A percentile compares a stretch with the other conserved stretches of the same genome.
These are phyloP conservation scores for Solanum lignicaule DNA, from an alignment of 257 asterid genomes.

Conservation along the genomic window DNA sequence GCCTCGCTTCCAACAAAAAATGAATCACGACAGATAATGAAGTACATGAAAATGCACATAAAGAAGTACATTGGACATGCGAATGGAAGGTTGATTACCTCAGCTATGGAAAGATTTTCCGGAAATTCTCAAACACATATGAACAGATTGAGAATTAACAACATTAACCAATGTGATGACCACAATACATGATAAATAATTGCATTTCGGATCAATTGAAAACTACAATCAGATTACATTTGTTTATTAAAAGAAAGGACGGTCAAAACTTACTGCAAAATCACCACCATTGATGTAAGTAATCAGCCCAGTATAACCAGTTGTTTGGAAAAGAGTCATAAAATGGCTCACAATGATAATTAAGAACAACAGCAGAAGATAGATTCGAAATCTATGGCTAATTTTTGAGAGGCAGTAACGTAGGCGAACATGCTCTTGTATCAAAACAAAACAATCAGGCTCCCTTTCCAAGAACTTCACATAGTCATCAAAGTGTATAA, in stretches of 20 bases:
- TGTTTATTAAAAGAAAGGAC: not conserved
- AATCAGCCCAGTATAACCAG: constrained; percentile 46
- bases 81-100: not conserved
- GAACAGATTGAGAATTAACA: not conserved
- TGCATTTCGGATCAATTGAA: not conserved
- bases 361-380: constrained; percentile 60
- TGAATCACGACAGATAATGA: not conserved
- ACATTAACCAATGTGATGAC: not conserved
- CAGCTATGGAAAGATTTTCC: not conserved
- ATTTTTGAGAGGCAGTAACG: constrained; percentile 65
- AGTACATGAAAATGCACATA: not conserved
- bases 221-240: not conserved
- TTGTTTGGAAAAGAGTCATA: constrained; percentile 56
- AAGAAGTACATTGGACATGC: not conserved
- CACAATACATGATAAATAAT: not conserved
- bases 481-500: constrained; percentile 71
- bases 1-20: not conserved
- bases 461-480: constrained; percentile 72
- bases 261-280: constrained; percentile 66
- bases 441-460: constrained; percentile 33
- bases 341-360: constrained; percentile 67
- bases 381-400: constrained; percentile 84
- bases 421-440: constrained; percentile 68
- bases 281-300: constrained; percentile 74
- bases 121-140: not conserved